Percentiles rank a stretch among this genome's conserved stretches.
These are phyloP conservation scores for Aspergillus nanangensis DNA, from an alignment of 495 filamentous ascomycete species.

Conservation along the genomic window DNA sequence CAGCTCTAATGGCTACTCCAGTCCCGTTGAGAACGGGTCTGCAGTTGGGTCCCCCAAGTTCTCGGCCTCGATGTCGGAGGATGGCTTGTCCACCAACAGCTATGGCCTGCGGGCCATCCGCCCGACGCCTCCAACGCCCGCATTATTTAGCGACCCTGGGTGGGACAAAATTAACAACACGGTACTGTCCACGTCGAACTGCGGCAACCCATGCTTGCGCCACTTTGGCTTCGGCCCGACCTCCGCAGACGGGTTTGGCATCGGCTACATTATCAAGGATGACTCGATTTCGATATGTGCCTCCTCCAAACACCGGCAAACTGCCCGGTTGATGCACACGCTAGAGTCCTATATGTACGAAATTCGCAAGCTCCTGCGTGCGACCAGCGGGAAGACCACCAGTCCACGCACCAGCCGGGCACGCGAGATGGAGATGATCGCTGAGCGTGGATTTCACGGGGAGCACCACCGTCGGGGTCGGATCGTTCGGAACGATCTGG, in stretches of 20 bases:
- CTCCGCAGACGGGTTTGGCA: slow-evolving; percentile 91
- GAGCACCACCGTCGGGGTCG: slow-evolving; percentile 39
- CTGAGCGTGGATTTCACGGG: slow-evolving; percentile 38
- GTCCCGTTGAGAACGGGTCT: slow-evolving; percentile 44
- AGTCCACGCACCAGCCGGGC: slow-evolving; percentile 56
- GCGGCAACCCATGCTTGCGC: slow-evolving; percentile 92
- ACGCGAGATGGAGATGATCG: slow-evolving; percentile 59
- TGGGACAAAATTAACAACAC: slow-evolving; percentile 97
- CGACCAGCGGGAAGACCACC: slow-evolving; percentile 53
- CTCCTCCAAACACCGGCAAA: slow-evolving; percentile 87
- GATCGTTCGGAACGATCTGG: slow-evolving; percentile 40
- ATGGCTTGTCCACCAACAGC: slow-evolving; percentile 28
- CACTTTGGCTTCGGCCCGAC: slow-evolving; percentile 97
- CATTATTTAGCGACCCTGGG: slow-evolving; percentile 80
- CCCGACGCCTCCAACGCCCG: slow-evolving; percentile 52
- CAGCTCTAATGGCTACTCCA: slow-evolving; percentile 53
- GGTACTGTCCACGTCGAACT: slow-evolving; percentile 95
- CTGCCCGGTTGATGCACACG: slow-evolving; percentile 80
- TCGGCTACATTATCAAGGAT: slow-evolving; percentile 99
- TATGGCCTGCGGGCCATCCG: slow-evolving; percentile 28
- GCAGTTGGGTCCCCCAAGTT: slow-evolving; percentile 51
- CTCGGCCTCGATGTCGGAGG: slow-evolving; percentile 46
- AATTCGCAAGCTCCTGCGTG: slow-evolving; percentile 74
- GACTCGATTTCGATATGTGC: slow-evolving; percentile 90
- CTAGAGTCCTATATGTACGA: slow-evolving; percentile 87